Evolutionary conservation across 1,284 basidiomycete genomes (phyloP).

Genomic region (Puccinia novopanici): DNA sequence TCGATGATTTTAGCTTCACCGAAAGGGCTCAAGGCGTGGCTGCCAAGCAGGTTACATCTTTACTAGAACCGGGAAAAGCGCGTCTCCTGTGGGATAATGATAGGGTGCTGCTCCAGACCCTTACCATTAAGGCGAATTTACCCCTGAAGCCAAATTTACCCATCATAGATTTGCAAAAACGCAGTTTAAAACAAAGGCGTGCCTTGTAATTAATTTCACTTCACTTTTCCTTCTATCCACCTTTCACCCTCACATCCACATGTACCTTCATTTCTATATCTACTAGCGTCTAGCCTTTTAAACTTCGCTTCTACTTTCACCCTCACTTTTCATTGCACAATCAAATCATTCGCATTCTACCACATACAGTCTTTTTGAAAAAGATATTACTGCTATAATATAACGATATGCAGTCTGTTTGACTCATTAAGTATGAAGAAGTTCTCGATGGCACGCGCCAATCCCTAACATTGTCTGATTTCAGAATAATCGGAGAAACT

Average conservation of each 20-base stretch:
- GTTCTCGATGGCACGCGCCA: too few relatives aligned
- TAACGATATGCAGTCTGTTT: too few relatives aligned
- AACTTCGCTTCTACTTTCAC: too few relatives aligned
- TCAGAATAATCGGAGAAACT: too few relatives aligned
- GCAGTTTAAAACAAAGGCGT: not conserved
- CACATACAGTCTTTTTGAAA: too few relatives aligned
- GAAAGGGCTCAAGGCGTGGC: not conserved
- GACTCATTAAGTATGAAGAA: too few relatives aligned
- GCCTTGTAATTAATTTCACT: not conserved
- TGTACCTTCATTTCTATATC: not conserved
- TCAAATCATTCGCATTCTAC: too few relatives aligned
- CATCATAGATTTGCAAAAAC: not conserved
- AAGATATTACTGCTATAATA: too few relatives aligned
- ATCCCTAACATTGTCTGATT: too few relatives aligned
- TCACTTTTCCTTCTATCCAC: not conserved
- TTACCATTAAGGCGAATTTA: not conserved
- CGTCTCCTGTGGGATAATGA: not conserved
- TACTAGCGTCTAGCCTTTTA: too few relatives aligned
- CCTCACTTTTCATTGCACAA: not conserved
- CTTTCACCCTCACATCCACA: not conserved
- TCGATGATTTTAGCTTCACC: slow-evolving; percentile 5
- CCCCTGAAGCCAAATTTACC: too few relatives aligned
- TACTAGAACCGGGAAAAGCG: not conserved
- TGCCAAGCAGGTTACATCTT: not conserved
- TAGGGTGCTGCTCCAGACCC: not conserved